phyloP scores from a whole-genome alignment of 1,139 yeast species.

The Candida pseudocylindracea region DNA sequence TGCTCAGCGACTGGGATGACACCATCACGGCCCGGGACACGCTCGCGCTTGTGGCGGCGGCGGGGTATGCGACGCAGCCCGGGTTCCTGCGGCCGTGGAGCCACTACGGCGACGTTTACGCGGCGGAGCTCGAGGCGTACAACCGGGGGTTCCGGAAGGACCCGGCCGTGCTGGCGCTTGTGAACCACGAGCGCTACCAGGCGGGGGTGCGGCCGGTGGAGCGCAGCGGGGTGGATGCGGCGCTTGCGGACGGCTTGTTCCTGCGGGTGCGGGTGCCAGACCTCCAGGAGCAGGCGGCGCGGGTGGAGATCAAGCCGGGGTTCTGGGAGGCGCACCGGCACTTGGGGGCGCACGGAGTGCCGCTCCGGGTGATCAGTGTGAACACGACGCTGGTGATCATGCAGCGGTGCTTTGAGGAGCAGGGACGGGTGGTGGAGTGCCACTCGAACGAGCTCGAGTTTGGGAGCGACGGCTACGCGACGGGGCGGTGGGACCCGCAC shows the following conservation, averaged over 20 bases:
- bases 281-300: background rate
- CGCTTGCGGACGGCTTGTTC: background rate
- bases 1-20: constrained; percentile 51
- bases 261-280: background rate
- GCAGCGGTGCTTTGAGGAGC: constrained; percentile 11
- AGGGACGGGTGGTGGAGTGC: constrained; percentile 9
- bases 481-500: constrained; percentile 12
- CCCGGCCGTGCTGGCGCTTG: constrained; percentile 14
- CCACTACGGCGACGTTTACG: constrained; percentile 22
- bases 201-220: constrained; percentile 32
- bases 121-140: constrained; percentile 2
- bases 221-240: constrained; percentile 7
- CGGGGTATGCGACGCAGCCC: constrained; percentile 17
- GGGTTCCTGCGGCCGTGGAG: constrained; percentile 16
- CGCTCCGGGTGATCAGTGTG: constrained; percentile 29
- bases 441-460: constrained; percentile 29
- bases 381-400: constrained; percentile 43
- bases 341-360: constrained; percentile 8
- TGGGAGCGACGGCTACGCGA: constrained; percentile 11
- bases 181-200: constrained; percentile 18
- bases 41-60: constrained; percentile 23
- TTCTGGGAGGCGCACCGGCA: constrained; percentile 1
- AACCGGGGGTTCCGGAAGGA: constrained; percentile 2
- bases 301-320: background rate
- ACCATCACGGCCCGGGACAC: constrained; percentile 42